Conservation (phyloP, 2,329 filamentous ascomycete genomes). For the Colletotrichum spaethianum region DNA sequence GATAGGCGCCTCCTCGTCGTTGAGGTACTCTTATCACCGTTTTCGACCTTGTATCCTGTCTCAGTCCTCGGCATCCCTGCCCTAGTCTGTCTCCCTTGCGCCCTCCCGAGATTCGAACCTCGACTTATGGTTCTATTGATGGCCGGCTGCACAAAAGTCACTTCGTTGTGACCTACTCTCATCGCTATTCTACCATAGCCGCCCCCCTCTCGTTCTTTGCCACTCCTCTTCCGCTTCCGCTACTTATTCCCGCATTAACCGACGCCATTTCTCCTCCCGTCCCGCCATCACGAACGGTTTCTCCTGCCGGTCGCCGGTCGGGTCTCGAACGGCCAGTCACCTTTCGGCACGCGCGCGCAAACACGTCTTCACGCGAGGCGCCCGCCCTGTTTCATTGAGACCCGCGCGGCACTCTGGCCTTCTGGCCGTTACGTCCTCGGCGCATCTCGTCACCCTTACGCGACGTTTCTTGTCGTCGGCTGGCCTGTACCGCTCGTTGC, state of each 20-base stretch:
- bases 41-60: background rate
- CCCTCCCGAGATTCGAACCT: background rate
- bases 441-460: background rate
- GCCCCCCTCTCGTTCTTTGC: background rate
- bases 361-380: background rate
- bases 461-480: background rate
- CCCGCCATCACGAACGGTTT: constrained; percentile 1
- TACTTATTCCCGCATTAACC: background rate
- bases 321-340: constrained; percentile 13
- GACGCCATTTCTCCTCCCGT: constrained; percentile 1
- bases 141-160: background rate
- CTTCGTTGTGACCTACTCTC: background rate
- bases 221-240: background rate
- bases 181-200: background rate
- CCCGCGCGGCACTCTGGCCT: constrained; percentile 13
- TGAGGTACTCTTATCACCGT: background rate
- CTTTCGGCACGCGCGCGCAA: constrained; percentile 29
- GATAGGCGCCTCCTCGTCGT: background rate
- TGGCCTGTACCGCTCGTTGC: background rate
- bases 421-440: background rate
- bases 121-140: background rate
- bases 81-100: background rate
- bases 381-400: constrained; percentile 17
- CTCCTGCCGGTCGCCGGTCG: constrained; percentile 19
- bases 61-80: background rate